Evolutionary conservation across 208 protist genomes (phyloP), one percentile per base, ranked within the genome.

Genomic region (Crithidia sp.): DNA sequence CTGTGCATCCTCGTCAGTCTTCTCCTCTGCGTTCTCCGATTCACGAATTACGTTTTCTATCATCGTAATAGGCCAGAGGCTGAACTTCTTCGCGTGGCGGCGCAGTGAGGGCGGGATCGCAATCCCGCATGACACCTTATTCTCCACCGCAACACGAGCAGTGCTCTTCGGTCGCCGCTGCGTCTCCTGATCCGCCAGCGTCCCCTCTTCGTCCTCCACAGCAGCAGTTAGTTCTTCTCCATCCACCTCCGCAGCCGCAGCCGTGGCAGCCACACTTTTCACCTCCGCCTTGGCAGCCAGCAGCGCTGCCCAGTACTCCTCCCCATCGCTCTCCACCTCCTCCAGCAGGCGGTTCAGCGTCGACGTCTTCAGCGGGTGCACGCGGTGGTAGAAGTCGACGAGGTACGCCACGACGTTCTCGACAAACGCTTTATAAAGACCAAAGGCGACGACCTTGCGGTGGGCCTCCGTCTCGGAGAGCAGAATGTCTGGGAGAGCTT

Each of bases 261-360:
- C 62, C 79, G 60, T 19, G 2, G 59, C 54, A 37, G 55, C 69
- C 14, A 74, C 52, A 40, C 62, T 71, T n/a, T 59, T 59, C 36
- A 81, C 76, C 28, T 67, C 65, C 6, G 19, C 56, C 64, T 92
- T 91, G 19, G 71, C 73, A 49, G 83, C 77, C 37, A 85, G 5
- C 44, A 96, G 68, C n/a, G 76, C 72, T 7, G 87, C 71, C 89
- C 92, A 96, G 76, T 82, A 96, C 73, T 87, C 88, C 71, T 91
- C 87, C 6, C 68, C 77, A 41, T 85, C 79, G 13, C 57, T 62
- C 36, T 93, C 84, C 60, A 79, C 79, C 56, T 89, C 88, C 10
- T 61, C 61, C 66, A 91, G 39, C n/a, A 91, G 71, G 13, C 80
- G 81, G 45, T 79, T 49, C 17, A 92, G 50, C 28, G 86, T 74